These are phyloP conservation scores for Corchorus olitorius DNA, from an alignment of 345 rosid genomes.

Conservation along the genomic window DNA sequence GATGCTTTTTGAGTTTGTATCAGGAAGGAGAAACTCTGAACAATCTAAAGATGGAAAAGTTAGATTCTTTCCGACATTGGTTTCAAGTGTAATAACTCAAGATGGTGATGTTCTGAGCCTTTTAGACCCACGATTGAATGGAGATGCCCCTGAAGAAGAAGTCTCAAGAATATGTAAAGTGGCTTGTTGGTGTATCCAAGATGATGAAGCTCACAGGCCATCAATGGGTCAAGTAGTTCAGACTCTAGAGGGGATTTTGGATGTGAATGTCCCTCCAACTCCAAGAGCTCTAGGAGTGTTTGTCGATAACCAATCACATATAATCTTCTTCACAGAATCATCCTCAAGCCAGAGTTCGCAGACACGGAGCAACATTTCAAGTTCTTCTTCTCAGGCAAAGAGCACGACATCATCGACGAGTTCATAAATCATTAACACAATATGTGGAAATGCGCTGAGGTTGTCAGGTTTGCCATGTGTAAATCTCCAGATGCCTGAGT, in stretches of 20 bases:
- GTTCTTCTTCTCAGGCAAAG: slow-evolving; percentile 32
- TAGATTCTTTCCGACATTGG: slow-evolving; percentile 64
- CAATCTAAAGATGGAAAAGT: slow-evolving; percentile 45
- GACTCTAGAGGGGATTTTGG: slow-evolving; percentile 72
- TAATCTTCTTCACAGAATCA: slow-evolving; percentile 53
- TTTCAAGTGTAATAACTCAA: slow-evolving; percentile 45
- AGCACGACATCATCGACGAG: slow-evolving; percentile 22
- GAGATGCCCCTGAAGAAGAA: slow-evolving; percentile 54
- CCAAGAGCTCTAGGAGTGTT: slow-evolving; percentile 68
- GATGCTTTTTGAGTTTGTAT: slow-evolving; percentile 81
- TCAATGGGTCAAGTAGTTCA: slow-evolving; percentile 87
- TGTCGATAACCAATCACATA: slow-evolving; percentile 34
- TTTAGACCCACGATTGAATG: slow-evolving; percentile 52
- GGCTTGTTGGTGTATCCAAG: slow-evolving; percentile 91
- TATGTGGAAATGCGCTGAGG: background rate
- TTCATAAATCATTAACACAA: slow-evolving; percentile 4
- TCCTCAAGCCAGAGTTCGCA: slow-evolving; percentile 45
- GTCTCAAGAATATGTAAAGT: slow-evolving; percentile 55
- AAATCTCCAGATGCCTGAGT: too few relatives aligned
- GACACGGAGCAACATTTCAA: slow-evolving; percentile 29
- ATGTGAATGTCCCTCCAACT: slow-evolving; percentile 53
- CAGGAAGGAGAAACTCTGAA: slow-evolving; percentile 76
- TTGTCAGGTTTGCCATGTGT: background rate
- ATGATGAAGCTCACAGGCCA: slow-evolving; percentile 68
- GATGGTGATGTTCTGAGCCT: slow-evolving; percentile 55